These are phyloP conservation scores for Physcia stellaris DNA, from an alignment of 495 filamentous ascomycete genomes.

Conservation along the genomic window DNA sequence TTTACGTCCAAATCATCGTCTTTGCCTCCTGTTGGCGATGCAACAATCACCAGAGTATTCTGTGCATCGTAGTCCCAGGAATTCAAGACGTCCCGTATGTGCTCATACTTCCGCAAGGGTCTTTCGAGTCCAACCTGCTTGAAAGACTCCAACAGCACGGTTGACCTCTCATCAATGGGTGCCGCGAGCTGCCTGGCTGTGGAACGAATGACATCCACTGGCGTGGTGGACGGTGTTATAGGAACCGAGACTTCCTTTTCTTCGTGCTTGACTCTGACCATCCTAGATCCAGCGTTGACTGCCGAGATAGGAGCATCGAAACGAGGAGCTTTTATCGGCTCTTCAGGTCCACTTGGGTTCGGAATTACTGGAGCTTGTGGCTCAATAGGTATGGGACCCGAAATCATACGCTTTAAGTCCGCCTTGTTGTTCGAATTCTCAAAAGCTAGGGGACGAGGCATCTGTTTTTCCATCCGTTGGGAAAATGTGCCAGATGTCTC, in stretches of 20 bases:
- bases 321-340: constrained; percentile 46
- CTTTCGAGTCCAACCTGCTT: constrained; percentile 65
- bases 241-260: constrained; percentile 47
- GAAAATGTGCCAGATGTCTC: too few species aligned
- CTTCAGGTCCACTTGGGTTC: constrained; percentile 29
- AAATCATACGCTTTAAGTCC: constrained; percentile 11
- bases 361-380: too few species aligned
- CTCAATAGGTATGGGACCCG: constrained; percentile 10
- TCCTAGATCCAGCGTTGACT: constrained; percentile 65
- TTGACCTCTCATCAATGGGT: constrained; percentile 43
- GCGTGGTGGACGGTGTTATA: constrained; percentile 61
- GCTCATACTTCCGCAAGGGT: constrained; percentile 74
- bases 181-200: constrained; percentile 40
- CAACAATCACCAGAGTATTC: constrained; percentile 52
- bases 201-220: constrained; percentile 51
- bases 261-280: constrained; percentile 54
- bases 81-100: constrained; percentile 76
- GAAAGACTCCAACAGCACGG: constrained; percentile 66
- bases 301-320: constrained; percentile 75
- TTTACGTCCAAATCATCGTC: constrained; percentile 36
- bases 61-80: constrained; percentile 74
- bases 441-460: too few species aligned
- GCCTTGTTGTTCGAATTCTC: constrained; percentile 5
- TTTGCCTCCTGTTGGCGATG: constrained; percentile 29
- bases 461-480: too few species aligned